Evolutionary conservation across 2,329 filamentous ascomycete genomes (phyloP).

Genomic region (Taxawa tesnikishii): DNA sequence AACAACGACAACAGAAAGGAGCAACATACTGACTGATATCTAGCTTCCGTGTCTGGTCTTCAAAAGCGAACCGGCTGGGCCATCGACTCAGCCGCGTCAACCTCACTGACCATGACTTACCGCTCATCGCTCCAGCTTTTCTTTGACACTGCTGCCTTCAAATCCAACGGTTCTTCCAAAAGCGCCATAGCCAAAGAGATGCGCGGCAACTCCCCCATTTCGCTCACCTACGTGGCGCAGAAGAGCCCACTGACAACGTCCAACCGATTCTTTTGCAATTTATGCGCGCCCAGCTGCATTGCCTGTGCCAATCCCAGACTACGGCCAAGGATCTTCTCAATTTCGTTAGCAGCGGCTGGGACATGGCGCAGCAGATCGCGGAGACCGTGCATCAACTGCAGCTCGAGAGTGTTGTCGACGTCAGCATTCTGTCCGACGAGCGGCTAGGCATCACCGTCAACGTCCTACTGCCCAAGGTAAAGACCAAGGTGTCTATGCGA

Average conservation of each 20-base stretch:
- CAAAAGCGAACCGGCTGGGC: slow-evolving; percentile 60
- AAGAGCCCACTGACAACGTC: slow-evolving; percentile 49
- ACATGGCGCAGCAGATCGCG: slow-evolving; percentile 46
- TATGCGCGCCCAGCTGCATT: slow-evolving; percentile 55
- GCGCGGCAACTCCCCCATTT: slow-evolving; percentile 37
- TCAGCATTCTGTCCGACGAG: slow-evolving; percentile 52
- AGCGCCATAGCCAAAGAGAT: slow-evolving; percentile 7
- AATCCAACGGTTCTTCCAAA: slow-evolving; percentile 18
- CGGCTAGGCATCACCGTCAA: slow-evolving; percentile 49
- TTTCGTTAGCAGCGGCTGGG: slow-evolving; percentile 53
- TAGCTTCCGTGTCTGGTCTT: slow-evolving; percentile 53
- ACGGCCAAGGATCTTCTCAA: slow-evolving; percentile 45
- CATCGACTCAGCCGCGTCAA: slow-evolving; percentile 47
- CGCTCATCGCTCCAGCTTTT: slow-evolving; percentile 59
- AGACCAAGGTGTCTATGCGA: slow-evolving; percentile 55
- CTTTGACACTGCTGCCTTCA: slow-evolving; percentile 55
- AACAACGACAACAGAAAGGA: background rate
- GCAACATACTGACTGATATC: slow-evolving; percentile 23
- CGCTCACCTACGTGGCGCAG: slow-evolving; percentile 56
- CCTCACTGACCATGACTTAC: slow-evolving; percentile 62
- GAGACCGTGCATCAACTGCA: slow-evolving; percentile 50
- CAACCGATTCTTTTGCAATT: slow-evolving; percentile 65
- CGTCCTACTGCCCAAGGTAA: slow-evolving; percentile 50
- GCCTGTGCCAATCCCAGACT: slow-evolving; percentile 45
- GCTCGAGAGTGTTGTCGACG: slow-evolving; percentile 51